Evolutionary conservation across 371 early-diverging fungal species (phyloP).

Genomic region (Mortierella sp.): DNA sequence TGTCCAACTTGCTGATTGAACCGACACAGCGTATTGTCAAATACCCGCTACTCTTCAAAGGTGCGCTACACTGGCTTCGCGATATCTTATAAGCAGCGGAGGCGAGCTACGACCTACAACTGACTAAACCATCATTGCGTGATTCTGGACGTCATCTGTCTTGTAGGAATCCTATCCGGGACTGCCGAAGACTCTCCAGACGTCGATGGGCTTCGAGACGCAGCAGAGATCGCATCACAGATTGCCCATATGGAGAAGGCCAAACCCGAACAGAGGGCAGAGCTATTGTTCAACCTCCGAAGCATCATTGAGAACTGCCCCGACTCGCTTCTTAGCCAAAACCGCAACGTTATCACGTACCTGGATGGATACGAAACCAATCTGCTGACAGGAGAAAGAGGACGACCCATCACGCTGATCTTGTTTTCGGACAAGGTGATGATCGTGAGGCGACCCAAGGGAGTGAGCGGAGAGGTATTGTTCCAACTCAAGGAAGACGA

Average conservation of each 20-base stretch:
- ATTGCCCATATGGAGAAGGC: constrained; percentile 44
- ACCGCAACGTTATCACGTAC: constrained; percentile 17
- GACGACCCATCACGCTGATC: constrained; percentile 32
- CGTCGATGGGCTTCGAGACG: constrained; percentile 25
- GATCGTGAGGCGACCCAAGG: constrained; percentile 37
- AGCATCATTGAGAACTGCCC: constrained; percentile 40
- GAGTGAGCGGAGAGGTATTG: constrained; percentile 17
- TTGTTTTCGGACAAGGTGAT: constrained; percentile 48
- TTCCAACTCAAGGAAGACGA: constrained; percentile 28
- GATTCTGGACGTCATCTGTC: neutral
- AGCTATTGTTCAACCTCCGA: constrained; percentile 29
- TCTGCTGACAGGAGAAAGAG: constrained; percentile 36
- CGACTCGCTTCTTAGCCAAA: constrained; percentile 35
- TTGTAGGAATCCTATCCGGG: constrained; percentile 23
- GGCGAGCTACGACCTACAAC: too few species aligned
- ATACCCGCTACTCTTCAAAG: constrained; percentile 48
- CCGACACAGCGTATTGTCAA: constrained; percentile 48
- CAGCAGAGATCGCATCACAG: constrained; percentile 25
- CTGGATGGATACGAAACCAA: constrained; percentile 43
- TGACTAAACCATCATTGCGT: neutral
- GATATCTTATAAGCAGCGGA: too few species aligned
- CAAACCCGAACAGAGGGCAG: constrained; percentile 36
- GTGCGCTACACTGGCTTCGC: neutral
- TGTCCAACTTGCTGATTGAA: constrained; percentile 33
- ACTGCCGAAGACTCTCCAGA: constrained; percentile 18